A percentile compares a stretch with the other conserved stretches of the same genome.
phyloP scores from a whole-genome alignment of 768 basidiomycete species.

The Nidularia sp. region DNA sequence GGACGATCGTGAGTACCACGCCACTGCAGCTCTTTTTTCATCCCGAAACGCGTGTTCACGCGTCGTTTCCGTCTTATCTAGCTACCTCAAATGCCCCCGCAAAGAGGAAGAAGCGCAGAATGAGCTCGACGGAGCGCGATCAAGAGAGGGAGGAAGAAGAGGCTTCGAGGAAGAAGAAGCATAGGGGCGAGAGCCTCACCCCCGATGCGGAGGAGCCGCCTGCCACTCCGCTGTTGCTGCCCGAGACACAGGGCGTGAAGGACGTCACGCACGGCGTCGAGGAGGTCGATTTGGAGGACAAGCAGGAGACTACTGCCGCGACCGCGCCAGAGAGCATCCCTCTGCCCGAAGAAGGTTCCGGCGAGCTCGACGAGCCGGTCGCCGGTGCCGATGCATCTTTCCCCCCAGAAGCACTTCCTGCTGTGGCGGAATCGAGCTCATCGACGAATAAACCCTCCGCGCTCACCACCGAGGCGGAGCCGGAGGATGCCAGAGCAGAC shows the following conservation, averaged over 20 bases:
- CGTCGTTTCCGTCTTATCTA: conserved; percentile 19
- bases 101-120: conserved; percentile 61
- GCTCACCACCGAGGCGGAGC: conserved; percentile 1
- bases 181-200: conserved; percentile 35
- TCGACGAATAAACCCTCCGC: conserved; percentile 1
- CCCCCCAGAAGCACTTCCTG: conserved; percentile 8
- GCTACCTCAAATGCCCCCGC: conserved; percentile 75
- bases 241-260: conserved; percentile 53
- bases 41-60: conserved; percentile 17
- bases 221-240: conserved; percentile 20
- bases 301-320: conserved; percentile 30
- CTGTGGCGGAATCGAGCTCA: background rate
- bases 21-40: conserved; percentile 7
- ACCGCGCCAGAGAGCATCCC: conserved; percentile 30
- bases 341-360: conserved; percentile 32
- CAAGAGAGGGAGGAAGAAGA: conserved; percentile 35
- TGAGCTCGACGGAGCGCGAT: conserved; percentile 46
- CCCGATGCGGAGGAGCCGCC: conserved; percentile 16
- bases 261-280: conserved; percentile 70
- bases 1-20: conserved; percentile 59
- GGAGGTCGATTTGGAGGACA: conserved; percentile 60
- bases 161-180: conserved; percentile 37
- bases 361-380: conserved; percentile 30
- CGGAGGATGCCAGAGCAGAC: conserved; percentile 5
- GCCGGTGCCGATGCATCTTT: conserved; percentile 14